Evolutionary conservation across 2,329 filamentous ascomycete genomes (phyloP).

Genomic region (Scortechinia acanthostroma): DNA sequence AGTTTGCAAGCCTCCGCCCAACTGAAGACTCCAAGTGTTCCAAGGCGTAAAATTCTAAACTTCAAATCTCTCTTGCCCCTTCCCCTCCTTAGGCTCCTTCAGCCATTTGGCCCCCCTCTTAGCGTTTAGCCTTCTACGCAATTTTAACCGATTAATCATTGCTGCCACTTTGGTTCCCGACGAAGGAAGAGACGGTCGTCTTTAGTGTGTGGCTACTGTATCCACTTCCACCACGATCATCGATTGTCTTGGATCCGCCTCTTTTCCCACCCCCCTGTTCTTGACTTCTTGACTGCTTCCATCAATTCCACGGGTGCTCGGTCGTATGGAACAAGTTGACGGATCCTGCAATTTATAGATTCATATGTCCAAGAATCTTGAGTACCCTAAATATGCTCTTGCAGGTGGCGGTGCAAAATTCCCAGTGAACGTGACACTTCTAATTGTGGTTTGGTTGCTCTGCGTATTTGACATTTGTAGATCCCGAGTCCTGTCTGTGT

Average conservation of each 20-base stretch:
- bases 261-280: neutral
- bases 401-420: neutral
- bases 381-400: neutral
- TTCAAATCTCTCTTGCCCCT: neutral
- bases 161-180: neutral
- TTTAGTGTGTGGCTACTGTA: neutral
- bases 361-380: neutral
- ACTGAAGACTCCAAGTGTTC: too few relatives aligned
- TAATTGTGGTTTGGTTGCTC: too few relatives aligned
- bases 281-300: neutral
- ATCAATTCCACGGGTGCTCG: too few relatives aligned
- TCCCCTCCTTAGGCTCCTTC: neutral
- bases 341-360: neutral
- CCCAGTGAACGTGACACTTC: too few relatives aligned
- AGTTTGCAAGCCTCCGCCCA: too few relatives aligned
- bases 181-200: neutral
- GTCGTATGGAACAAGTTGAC: neutral
- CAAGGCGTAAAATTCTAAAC: too few relatives aligned
- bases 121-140: neutral
- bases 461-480: too few relatives aligned
- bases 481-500: too few relatives aligned
- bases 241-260: neutral
- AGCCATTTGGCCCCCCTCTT: neutral
- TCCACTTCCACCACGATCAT: neutral
- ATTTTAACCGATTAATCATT: neutral